phyloP scores from a whole-genome alignment of 225 moss, liverwort and hornwort genomes.

The Polytrichum formosum region DNA sequence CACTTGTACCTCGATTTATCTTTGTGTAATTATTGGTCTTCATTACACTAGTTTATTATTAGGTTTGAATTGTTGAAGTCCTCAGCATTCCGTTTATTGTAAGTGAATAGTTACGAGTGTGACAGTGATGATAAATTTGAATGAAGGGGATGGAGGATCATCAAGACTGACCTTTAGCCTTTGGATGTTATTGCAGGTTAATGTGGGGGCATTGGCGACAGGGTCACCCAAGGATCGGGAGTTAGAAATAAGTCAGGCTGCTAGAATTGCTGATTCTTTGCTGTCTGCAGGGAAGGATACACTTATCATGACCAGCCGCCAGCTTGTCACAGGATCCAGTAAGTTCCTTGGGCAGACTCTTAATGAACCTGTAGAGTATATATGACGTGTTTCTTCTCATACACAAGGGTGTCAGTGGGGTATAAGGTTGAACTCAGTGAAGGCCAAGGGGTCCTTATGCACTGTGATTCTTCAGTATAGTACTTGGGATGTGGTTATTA shows the following conservation, averaged over 20 bases:
- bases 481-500: too few species aligned
- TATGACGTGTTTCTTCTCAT: too few species aligned
- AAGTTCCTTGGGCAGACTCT: conserved; percentile 10
- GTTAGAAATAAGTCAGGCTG: conserved; percentile 59
- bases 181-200: conserved; percentile 50
- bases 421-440: too few species aligned
- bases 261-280: conserved; percentile 62
- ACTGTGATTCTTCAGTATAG: too few species aligned
- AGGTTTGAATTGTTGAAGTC: background rate
- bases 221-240: conserved; percentile 64
- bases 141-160: background rate
- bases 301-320: conserved; percentile 85
- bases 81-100: background rate
- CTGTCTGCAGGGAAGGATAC: conserved; percentile 79
- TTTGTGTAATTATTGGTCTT: too few species aligned
- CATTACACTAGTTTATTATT: too few species aligned
- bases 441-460: too few species aligned
- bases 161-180: conserved; percentile 2
- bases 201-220: conserved; percentile 58
- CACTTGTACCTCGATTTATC: too few species aligned
- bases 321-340: conserved; percentile 75
- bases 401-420: too few species aligned
- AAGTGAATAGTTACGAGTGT: too few species aligned
- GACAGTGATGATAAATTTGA: too few species aligned
- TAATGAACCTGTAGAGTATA: too few species aligned